A percentile compares a stretch with the other conserved stretches of the same genome.
phyloP scores from a whole-genome alignment of 148 eudicot species.

The Vaccinium macrocarpon region DNA sequence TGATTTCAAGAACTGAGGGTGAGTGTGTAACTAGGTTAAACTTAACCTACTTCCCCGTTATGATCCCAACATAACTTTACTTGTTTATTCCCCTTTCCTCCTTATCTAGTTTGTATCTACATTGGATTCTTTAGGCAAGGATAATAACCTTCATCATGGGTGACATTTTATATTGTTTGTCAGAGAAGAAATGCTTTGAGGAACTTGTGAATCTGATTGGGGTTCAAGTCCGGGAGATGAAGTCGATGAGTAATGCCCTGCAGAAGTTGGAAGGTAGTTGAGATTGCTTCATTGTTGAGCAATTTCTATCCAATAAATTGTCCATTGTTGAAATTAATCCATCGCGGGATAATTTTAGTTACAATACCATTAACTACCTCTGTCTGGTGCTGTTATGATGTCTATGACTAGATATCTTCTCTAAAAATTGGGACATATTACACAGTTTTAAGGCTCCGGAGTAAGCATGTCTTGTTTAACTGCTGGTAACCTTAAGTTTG shows the following conservation, averaged over 20 bases:
- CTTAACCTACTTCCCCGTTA: slow-evolving; percentile 1
- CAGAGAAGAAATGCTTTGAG: slow-evolving; percentile 41
- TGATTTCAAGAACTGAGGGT: slow-evolving; percentile 74
- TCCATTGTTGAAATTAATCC: not conserved
- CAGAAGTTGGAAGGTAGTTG: slow-evolving; percentile 64
- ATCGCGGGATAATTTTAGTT: not conserved
- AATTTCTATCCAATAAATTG: not conserved
- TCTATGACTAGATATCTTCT: not conserved
- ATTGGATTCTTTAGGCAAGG: not conserved
- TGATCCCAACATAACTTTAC: not conserved
- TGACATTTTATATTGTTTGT: slow-evolving; percentile 5
- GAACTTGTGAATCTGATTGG: slow-evolving; percentile 69
- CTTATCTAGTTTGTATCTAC: not conserved
- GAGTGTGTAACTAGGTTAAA: slow-evolving; percentile 12
- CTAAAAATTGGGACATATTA: not conserved
- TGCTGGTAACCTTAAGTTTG: not conserved
- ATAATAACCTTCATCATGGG: not conserved
- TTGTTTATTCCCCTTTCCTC: slow-evolving; percentile 5
- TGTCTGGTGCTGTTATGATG: not conserved
- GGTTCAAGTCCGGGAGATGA: slow-evolving; percentile 77
- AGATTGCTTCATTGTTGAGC: slow-evolving; percentile 7
- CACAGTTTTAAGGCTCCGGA: not conserved
- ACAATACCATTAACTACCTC: not conserved
- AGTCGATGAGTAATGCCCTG: slow-evolving; percentile 63
- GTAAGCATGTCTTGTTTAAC: not conserved